Base-by-base conservation (phyloP, 2,329 filamentous ascomycete species). In the Monosporascus sp. region DNA sequence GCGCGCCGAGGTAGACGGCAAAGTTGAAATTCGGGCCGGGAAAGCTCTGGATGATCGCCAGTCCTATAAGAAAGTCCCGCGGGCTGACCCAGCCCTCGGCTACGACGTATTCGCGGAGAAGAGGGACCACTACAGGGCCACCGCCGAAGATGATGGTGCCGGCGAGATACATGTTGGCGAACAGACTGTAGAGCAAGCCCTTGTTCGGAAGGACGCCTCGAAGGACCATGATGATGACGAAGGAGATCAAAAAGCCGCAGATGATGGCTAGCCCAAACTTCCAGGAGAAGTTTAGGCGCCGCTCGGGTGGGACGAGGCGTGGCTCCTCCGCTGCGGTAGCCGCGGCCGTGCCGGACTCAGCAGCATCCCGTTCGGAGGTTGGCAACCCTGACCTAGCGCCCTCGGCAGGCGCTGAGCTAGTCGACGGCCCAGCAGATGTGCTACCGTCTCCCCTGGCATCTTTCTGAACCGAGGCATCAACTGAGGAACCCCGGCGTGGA, bases 101-200 rank as follows among this genome's bases (percentile, higher is more conserved):
- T 0, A 89, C 87, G 37, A 89, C 73, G 59, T 81, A 82, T 55
- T 84, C 78, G 18, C 82, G 74, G 1, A 87, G 72, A 0, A 87
- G 74, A 0, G 84, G 84, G 45, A 87, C 85, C 0, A 87, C 84
- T 0, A 86, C 83, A 0, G 84, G 84, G 0, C 84, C 84, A 2
- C 84, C 83, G 3, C 84, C 84, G 49, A 85, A 82, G 58, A 84
- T 85, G 53, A 86, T 79, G 1, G 87, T 90, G 0, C 87, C 87
- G 0, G 87, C 87, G 0, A 90, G 81, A 61, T 86, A 89, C 70
- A 91, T 80, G 66, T 88, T 90, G 5, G 85, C 76, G 60, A 91
- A 90, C 24, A 91, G 76, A 48, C 78, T 74, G 59, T 83, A 82
- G 0, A 78, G 68, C 0, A 83, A 68, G 0, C 81, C 74, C 0